Evolutionary conservation across 345 rosid species (phyloP).

Genomic region (sweet orange (Citrus sinensis)): DVS_A1.0 CM039162.1:31584001-31584500

Average conservation of each 20-base stretch:
- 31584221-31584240: constrained; percentile 56
- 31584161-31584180: constrained; percentile 70
- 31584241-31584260: constrained; percentile 69
- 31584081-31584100: constrained; percentile 61
- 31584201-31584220: constrained; percentile 62
- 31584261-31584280: constrained; percentile 1
- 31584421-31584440: background rate
- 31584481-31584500: background rate
- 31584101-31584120: constrained; percentile 78
- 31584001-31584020: background rate
- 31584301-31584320: background rate
- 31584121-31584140: constrained; percentile 51
- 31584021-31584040: background rate
- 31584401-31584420: constrained; percentile 2
- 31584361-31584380: background rate
- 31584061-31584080: constrained; percentile 38
- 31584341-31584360: background rate
- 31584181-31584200: constrained; percentile 61
- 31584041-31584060: constrained; percentile 30
- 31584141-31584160: constrained; percentile 53
- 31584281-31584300: background rate
- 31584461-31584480: background rate
- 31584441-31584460: background rate
- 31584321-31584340: background rate
- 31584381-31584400: background rate